These are phyloP conservation scores for Escallonia herrerae DNA, from an alignment of 129 eudicot species.

Conservation along the genomic window DNA sequence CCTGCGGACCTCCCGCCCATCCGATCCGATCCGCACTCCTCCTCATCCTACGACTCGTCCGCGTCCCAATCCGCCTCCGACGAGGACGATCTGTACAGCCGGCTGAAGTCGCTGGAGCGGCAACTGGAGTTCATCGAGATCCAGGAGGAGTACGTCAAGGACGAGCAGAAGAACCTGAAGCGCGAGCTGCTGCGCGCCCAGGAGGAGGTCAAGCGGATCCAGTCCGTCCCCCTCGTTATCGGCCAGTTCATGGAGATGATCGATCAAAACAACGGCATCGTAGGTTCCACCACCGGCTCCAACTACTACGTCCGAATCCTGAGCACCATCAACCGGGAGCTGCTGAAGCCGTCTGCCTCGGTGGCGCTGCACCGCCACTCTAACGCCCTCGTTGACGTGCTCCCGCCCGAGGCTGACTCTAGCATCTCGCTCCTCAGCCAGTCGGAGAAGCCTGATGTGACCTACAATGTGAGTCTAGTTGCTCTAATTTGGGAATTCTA, in stretches of 20 bases:
- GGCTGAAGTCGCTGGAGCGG: slow-evolving; percentile 61
- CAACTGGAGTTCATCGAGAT: slow-evolving; percentile 78
- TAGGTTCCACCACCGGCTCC: slow-evolving; percentile 76
- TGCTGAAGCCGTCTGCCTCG: slow-evolving; percentile 68
- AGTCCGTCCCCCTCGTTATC: slow-evolving; percentile 84
- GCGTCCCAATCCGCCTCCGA: slow-evolving; percentile 17
- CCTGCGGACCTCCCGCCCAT: slow-evolving; percentile 20
- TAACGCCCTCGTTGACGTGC: slow-evolving; percentile 79
- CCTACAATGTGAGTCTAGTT: slow-evolving; percentile 48
- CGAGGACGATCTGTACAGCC: slow-evolving; percentile 80
- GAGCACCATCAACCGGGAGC: slow-evolving; percentile 82
- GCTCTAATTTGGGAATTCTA: not conserved
- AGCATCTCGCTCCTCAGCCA: slow-evolving; percentile 78
- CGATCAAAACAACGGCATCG: slow-evolving; percentile 71
- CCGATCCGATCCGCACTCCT: slow-evolving; percentile 12
- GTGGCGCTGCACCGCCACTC: slow-evolving; percentile 83
- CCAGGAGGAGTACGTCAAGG: slow-evolving; percentile 82
- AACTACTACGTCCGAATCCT: slow-evolving; percentile 81
- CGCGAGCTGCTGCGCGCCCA: slow-evolving; percentile 73
- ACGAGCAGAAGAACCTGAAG: slow-evolving; percentile 70
- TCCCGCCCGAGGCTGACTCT: slow-evolving; percentile 91
- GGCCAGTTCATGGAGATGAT: slow-evolving; percentile 97
- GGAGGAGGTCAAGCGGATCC: slow-evolving; percentile 88
- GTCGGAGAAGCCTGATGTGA: slow-evolving; percentile 86
- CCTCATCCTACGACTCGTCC: too few species aligned